Conservation (phyloP, 768 basidiomycete species). For the Leccinum pellstonianum region DNA sequence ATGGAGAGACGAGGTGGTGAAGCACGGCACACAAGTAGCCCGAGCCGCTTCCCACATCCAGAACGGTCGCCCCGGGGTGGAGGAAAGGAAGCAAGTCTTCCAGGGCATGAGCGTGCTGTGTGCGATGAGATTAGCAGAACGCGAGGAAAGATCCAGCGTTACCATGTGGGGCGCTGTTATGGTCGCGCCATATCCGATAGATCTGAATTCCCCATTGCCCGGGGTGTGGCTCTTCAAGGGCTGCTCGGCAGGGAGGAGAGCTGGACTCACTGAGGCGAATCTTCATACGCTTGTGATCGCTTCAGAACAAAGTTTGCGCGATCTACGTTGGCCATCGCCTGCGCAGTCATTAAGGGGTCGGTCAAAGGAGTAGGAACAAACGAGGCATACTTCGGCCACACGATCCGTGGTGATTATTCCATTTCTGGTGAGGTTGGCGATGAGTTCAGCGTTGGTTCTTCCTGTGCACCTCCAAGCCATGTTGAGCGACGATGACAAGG, state of each 20-base stretch:
- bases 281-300: slow-evolving; percentile 61
- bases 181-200: slow-evolving; percentile 83
- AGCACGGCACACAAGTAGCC: slow-evolving; percentile 86
- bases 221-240: background rate
- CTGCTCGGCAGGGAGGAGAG: slow-evolving; percentile 22
- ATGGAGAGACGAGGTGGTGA: slow-evolving; percentile 59
- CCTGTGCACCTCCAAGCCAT: slow-evolving; percentile 89
- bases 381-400: slow-evolving; percentile 50
- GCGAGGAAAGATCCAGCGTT: slow-evolving; percentile 6
- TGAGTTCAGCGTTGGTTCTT: slow-evolving; percentile 65
- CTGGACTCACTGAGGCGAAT: slow-evolving; percentile 66
- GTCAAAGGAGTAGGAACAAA: background rate
- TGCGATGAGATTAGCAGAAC: background rate
- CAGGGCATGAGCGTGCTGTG: slow-evolving; percentile 82
- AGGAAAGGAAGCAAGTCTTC: slow-evolving; percentile 77
- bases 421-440: slow-evolving; percentile 58
- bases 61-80: slow-evolving; percentile 65
- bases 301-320: slow-evolving; percentile 63
- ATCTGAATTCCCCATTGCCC: slow-evolving; percentile 36
- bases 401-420: slow-evolving; percentile 56
- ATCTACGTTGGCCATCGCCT: slow-evolving; percentile 74
- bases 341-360: slow-evolving; percentile 2
- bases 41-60: slow-evolving; percentile 89
- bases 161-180: slow-evolving; percentile 98
- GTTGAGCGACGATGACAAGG: background rate